A percentile compares a stretch with the other conserved stretches of the same genome.
phyloP scores from a whole-genome alignment of 495 filamentous ascomycete genomes.

The Aspergillus steynii region DNA sequence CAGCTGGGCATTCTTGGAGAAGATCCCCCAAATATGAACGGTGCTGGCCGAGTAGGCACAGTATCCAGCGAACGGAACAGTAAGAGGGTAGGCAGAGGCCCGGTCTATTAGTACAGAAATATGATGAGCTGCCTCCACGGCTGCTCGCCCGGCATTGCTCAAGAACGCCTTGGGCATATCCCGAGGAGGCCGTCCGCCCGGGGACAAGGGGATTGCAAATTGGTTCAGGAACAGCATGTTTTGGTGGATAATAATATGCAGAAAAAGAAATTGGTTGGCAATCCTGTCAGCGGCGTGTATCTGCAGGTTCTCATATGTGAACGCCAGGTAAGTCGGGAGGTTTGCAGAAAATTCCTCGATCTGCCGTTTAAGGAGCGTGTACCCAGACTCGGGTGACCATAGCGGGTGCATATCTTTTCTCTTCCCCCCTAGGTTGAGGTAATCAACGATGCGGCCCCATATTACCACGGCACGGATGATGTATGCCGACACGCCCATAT shows the following conservation, averaged over 20 bases:
- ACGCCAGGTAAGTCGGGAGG: slow-evolving; percentile 69
- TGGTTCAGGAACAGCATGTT: slow-evolving; percentile 87
- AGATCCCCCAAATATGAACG: slow-evolving; percentile 89
- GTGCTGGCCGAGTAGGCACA: slow-evolving; percentile 91
- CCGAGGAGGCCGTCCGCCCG: slow-evolving; percentile 63
- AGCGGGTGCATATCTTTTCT: slow-evolving; percentile 73
- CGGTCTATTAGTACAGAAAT: slow-evolving; percentile 84
- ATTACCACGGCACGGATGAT: slow-evolving; percentile 83
- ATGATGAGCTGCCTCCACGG: slow-evolving; percentile 84
- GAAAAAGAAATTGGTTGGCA: slow-evolving; percentile 90
- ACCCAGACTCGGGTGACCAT: slow-evolving; percentile 80
- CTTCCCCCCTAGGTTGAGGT: slow-evolving; percentile 88
- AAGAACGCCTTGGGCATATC: slow-evolving; percentile 82
- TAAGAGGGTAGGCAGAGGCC: slow-evolving; percentile 73
- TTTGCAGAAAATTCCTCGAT: slow-evolving; percentile 67
- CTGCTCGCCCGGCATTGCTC: slow-evolving; percentile 69
- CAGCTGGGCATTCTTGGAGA: slow-evolving; percentile 74
- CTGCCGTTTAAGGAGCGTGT: slow-evolving; percentile 67
- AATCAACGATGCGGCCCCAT: slow-evolving; percentile 88
- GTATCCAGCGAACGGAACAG: slow-evolving; percentile 91
- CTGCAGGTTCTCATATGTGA: slow-evolving; percentile 80
- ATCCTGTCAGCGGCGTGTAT: slow-evolving; percentile 79
- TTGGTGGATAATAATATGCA: slow-evolving; percentile 88
- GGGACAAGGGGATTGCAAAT: slow-evolving; percentile 75
- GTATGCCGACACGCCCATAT: slow-evolving; percentile 94